Evolutionary conservation across 495 filamentous ascomycete genomes (phyloP), one percentile per base, ranked within the genome.

Genomic region (Hypoxylon cercidicola): DNA sequence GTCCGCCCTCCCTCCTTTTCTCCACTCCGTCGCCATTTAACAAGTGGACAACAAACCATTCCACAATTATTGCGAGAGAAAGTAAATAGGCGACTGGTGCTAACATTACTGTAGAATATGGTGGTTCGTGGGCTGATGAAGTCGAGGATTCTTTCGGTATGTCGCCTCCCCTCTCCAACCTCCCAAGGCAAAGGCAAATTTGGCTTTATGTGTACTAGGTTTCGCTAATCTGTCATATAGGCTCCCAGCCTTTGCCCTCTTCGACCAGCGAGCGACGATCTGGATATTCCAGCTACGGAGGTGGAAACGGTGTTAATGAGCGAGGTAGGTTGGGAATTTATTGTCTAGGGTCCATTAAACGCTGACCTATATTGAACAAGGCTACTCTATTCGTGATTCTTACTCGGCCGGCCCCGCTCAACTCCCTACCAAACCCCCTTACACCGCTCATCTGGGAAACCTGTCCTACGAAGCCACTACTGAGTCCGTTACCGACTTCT

Each of bases 111-210:
- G 60, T 72, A 97, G 93, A 88, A 68, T 86, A 92, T 66, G 92
- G 78, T 30, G 78, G 92, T 72, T 97, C 95, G 60, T 99, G 95
- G 95, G 95, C 95, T 65, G 95, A 98, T 81, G 95, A 99, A 73
- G 96, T 98, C 84, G 95, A 98, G 74, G 91, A 95, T 67, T 79
- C 90, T 62, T 81, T 84, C 76, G 80, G 91, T 93, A 88, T 75
- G 86, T 80, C 60, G 16, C 62, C 18, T 41, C 48, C 55, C 50
- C 59, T 28, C 25, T 7, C 25, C 25, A 28, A 28, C 3, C 25
- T 7, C n/a, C n/a, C n/a, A n/a, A n/a, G n/a, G 7, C 25, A 3
- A 60, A 21, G 65, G 18, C 32, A 16, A 19, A 45, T 54, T 46
- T 53, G 18, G 48, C 47, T 40, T 20, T 50, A 47, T 34, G 61